Evolutionary conservation across 1,284 basidiomycete species (phyloP), one percentile per base, ranked within the genome.

Genomic region (Cryptococcus neoformans): DNA sequence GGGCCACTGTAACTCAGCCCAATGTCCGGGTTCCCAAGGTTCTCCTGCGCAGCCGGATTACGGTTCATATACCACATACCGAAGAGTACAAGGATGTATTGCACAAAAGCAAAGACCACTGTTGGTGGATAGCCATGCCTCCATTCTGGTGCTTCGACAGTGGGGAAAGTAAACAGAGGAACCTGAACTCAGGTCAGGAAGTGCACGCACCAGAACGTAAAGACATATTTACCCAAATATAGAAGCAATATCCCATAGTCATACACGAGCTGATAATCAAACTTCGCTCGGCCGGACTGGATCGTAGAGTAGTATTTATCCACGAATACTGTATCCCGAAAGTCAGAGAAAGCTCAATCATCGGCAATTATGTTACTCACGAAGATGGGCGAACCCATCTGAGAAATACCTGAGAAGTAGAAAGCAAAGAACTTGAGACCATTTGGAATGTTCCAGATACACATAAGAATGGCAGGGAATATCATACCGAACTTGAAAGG

Each of bases 121-220:
- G 59, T 51, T 1, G 67, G 60, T 11, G 67, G 65, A 55, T 67
- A 69, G 11, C 67, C 67, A 28, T 68, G 49, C 6, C 35, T 38
- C 53, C 62, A 69, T 6, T 58, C 49, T 3, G 67, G 67, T 4
- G 67, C 59, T 35, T 69, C 57, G 41, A 65, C 57, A 5, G 67
- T 69, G 11, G 66, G 63, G 58, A 66, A 69, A 21, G 64, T 67
- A 49, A 69, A 65, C 1, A 69, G 56, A 3, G 67, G 67, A 4
- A 69, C 60, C 28, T 28, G 4, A 28, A 28, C 28, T 28, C 28
- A 28, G 28, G 4, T 28, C 28, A 28, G 28, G 28, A 28, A 28
- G 28, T 28, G 28, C 28, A 28, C 4, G 28, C 28, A 4, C 28
- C 28, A 28, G 21, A 28, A 28, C 28, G 4, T 28, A 4, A 28